Evolutionary conservation across 1,284 basidiomycete species (phyloP), one percentile per base, ranked within the genome.

Genomic region (Tilletia indica): DNA sequence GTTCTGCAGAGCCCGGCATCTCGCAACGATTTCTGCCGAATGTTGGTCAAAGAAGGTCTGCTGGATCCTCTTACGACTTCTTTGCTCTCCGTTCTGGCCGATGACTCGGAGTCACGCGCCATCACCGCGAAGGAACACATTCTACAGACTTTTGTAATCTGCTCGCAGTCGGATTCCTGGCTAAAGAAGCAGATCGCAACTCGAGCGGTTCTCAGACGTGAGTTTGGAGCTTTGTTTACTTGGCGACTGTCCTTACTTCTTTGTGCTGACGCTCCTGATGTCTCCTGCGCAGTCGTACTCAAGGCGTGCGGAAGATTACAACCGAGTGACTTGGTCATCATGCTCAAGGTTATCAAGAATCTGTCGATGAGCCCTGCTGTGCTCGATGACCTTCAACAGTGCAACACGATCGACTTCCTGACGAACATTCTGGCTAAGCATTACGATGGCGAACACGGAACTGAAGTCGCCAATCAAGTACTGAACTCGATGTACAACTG

Each of bases 11-110:
- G 92, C 68, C 93, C 95, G 1, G 97, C 94, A 8, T 95, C 94
- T 8, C 93, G 97, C 81, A 97, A 96, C 82, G 96, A 98, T 85
- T 97, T 98, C 83, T 98, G 95, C 83, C 90, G 96, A 19, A 97
- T 98, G 92, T 95, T 98, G 86, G 94, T 97, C 42, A 89, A 93
- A 34, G 96, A 97, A 85, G 95, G 95, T 19, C 87, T 98, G 4
- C 87, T 97, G 48, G 95, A 97, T 77, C 96, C 96, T 0, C 86
- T 99, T 1, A 94, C 94, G 0, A 91, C 91, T 0, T 94, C 95
- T 0, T 85, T 99, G 51, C 87, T 96, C 69, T 92, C 93, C 77
- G 92, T 97, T 70, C 92, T 95, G 87, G 88, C 89, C 3, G 91
- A 89, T 75, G 88, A 89, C 21, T 90, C 90, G 69, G 87, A 89